Evolutionary conservation across 1,284 basidiomycete species (phyloP).

Genomic region (Grifola frondosa): DNA sequence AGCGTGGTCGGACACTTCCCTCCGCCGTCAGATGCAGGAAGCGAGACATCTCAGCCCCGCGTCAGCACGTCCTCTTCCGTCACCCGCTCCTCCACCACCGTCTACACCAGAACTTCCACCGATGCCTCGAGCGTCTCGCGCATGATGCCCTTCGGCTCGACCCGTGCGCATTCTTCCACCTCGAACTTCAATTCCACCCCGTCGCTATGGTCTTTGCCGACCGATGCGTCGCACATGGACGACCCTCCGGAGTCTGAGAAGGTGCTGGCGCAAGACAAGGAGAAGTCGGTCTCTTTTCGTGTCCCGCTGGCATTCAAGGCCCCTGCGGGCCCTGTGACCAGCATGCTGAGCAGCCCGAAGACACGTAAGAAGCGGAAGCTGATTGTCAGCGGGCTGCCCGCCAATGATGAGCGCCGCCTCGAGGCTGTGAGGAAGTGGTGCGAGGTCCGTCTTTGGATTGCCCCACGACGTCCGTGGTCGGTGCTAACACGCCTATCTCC

Average conservation of each 20-base stretch:
- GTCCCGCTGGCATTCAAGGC: conserved; percentile 28
- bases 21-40: conserved; percentile 31
- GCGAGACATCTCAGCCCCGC: conserved; percentile 43
- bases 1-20: conserved; percentile 61
- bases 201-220: conserved; percentile 41
- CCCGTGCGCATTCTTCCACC: conserved; percentile 44
- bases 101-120: conserved; percentile 37
- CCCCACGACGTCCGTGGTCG: conserved; percentile 1
- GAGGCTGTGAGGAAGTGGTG: conserved; percentile 60
- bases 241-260: conserved; percentile 35
- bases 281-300: conserved; percentile 22
- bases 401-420: conserved; percentile 34
- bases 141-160: conserved; percentile 47
- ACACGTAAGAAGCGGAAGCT: conserved; percentile 36
- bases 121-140: conserved; percentile 44
- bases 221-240: conserved; percentile 38
- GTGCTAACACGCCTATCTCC: conserved; percentile 9
- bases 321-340: conserved; percentile 21
- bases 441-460: conserved; percentile 48
- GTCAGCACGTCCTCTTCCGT: conserved; percentile 67
- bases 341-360: conserved; percentile 26
- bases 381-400: conserved; percentile 39
- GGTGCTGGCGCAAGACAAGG: conserved; percentile 25
- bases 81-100: conserved; percentile 51
- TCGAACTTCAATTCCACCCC: conserved; percentile 37